Evolutionary conservation across 495 filamentous ascomycete genomes (phyloP), one percentile per base, ranked within the genome.

Genomic region (Astrothelium subdiscretum): DNA sequence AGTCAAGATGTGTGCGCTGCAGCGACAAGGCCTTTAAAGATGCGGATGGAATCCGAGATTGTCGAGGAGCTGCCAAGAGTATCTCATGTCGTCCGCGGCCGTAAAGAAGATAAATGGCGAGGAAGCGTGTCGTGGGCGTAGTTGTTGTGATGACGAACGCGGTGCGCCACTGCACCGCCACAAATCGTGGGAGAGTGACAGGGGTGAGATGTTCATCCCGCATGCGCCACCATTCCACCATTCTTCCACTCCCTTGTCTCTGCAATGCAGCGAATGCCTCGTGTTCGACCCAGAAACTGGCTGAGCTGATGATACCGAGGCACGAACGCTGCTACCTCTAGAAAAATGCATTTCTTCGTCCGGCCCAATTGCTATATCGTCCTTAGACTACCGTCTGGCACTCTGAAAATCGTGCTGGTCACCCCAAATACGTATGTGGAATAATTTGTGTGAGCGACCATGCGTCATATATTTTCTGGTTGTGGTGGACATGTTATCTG

Each of bases 371-470:
- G 83, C 13, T 84, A 81, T 71, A 80, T 89, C 60, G 83, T 74
- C 27, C 72, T 92, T 27, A 79, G 83, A 64, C 79, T 91, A 18
- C 86, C 87, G 2, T 90, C 88, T 32, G 86, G 83, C 18, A 74
- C 79, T 43, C 72, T 82, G 31, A 84, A 83, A 66, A 77, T 90
- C 40, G 66, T 85, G 18, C 80, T 88, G 67, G 73, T 90, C n/a
- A 74, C 79, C 44, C 88, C 87, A 32, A 84, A 91, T 78, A 88
- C 86, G 89, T 91, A 83, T 73, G 88, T 85, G 51, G 70, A 69
- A 38, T 67, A 65, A 65, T 52, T 67, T 59, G 54, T 66, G 69
- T 69, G 70, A 72, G 69, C 70, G 65, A 60, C 40, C 64, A 58
- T 68, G 58, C 64, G 63, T 59, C 59, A 32, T 29, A n/a, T 54